Conservation (phyloP, 192 early-diverging fungal species). For the Entomortierella parvispora region DNA sequence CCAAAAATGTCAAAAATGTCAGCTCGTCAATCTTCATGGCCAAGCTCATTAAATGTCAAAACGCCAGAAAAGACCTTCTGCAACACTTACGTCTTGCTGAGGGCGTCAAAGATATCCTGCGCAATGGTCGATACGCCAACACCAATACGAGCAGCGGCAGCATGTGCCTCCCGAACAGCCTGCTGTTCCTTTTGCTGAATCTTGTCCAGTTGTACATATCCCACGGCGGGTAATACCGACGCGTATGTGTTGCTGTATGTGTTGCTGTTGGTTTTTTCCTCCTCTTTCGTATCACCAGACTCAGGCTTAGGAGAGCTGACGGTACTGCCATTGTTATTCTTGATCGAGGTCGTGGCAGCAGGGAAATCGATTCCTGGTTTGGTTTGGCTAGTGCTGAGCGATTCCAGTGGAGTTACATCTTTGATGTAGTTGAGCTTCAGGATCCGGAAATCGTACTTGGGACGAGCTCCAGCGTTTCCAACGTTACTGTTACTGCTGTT, state of each 20-base stretch:
- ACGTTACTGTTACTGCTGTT: constrained; percentile 1
- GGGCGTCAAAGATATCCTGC: constrained; percentile 83
- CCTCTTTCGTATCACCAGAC: no score
- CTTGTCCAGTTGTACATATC: constrained; percentile 63
- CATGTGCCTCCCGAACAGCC: constrained; percentile 57
- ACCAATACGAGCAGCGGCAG: constrained; percentile 70
- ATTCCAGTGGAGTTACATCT: constrained; percentile 54
- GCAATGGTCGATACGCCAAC: constrained; percentile 81
- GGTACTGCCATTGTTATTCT: constrained; percentile 8
- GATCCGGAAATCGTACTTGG: constrained; percentile 64
- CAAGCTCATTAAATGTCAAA: background rate
- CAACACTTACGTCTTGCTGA: constrained; percentile 81
- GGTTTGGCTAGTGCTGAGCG: background rate
- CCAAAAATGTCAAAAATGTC: background rate
- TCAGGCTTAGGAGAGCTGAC: background rate
- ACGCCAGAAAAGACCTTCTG: background rate
- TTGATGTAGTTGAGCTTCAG: constrained; percentile 70
- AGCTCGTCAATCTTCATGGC: background rate
- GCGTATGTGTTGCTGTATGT: constrained; percentile 37
- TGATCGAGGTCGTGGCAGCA: background rate
- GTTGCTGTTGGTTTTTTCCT: constrained; percentile 1
- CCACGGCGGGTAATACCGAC: constrained; percentile 50
- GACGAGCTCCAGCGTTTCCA: constrained; percentile 10
- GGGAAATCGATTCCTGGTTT: background rate
- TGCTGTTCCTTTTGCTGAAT: constrained; percentile 61